These are phyloP conservation scores for Trichoderma parareesei DNA, from an alignment of 495 filamentous ascomycete genomes.

Conservation along the genomic window DNA sequence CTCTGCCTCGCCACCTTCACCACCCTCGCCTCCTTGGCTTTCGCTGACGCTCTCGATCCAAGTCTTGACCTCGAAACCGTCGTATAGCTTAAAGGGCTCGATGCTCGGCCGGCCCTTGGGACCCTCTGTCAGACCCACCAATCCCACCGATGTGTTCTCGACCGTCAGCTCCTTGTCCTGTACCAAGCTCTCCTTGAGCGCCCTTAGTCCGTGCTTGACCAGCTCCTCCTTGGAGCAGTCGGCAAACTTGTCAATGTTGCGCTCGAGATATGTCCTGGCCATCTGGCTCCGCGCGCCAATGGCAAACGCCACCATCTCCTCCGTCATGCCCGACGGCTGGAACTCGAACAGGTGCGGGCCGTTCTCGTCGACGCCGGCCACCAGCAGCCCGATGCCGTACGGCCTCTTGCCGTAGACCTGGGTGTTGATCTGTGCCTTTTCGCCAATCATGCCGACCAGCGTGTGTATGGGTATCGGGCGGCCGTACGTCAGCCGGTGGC, in stretches of 20 bases:
- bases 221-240: conserved; percentile 71
- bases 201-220: conserved; percentile 79
- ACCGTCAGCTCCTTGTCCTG: conserved; percentile 97
- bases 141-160: conserved; percentile 87
- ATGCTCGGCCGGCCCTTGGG: conserved; percentile 33
- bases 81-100: conserved; percentile 86
- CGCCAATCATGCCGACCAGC: conserved; percentile 81
- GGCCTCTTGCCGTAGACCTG: conserved; percentile 95
- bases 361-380: conserved; percentile 86
- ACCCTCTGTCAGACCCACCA: conserved; percentile 59
- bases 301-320: conserved; percentile 92
- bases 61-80: conserved; percentile 77
- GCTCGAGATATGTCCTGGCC: conserved; percentile 92
- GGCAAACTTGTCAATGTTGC: conserved; percentile 75
- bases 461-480: conserved; percentile 82
- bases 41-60: conserved; percentile 60
- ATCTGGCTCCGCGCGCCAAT: conserved; percentile 96
- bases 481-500: conserved; percentile 89
- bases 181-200: conserved; percentile 88
- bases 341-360: conserved; percentile 98
- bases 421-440: conserved; percentile 95
- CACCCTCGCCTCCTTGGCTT: conserved; percentile 37
- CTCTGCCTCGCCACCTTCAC: conserved; percentile 32
- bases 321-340: conserved; percentile 89
- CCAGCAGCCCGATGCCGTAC: conserved; percentile 89